Evolutionary conservation across 2,329 filamentous ascomycete species (phyloP).

Genomic region (Mollisiaceae sp.): DNA sequence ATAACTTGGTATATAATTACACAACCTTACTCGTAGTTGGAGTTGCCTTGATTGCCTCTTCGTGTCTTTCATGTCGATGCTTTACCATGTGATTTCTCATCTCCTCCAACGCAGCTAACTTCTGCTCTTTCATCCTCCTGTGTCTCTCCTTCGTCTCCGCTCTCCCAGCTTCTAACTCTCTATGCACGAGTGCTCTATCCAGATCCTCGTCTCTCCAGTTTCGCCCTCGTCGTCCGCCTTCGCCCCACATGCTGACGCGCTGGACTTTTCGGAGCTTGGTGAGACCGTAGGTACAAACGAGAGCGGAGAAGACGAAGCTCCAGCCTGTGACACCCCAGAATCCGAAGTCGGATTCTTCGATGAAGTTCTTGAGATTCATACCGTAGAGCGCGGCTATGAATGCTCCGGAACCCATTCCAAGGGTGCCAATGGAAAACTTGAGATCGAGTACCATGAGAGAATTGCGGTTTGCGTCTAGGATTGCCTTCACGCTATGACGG

Average conservation of each 20-base stretch:
- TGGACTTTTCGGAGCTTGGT: constrained; percentile 84
- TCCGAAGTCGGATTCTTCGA: constrained; percentile 89
- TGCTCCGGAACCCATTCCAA: constrained; percentile 92
- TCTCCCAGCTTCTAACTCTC: constrained; percentile 35
- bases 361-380: constrained; percentile 99
- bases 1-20: background rate
- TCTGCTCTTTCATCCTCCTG: constrained; percentile 36
- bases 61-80: constrained; percentile 24
- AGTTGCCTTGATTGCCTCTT: constrained; percentile 13
- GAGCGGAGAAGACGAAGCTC: constrained; percentile 73
- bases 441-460: constrained; percentile 96
- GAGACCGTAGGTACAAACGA: constrained; percentile 85
- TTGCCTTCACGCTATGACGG: constrained; percentile 79
- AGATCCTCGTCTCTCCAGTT: constrained; percentile 40
- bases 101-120: constrained; percentile 28
- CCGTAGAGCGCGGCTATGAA: constrained; percentile 99
- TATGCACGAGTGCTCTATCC: constrained; percentile 23
- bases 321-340: constrained; percentile 76
- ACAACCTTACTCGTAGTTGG: constrained; percentile 1
- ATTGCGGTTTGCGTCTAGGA: constrained; percentile 97
- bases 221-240: constrained; percentile 38
- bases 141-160: constrained; percentile 34
- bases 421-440: constrained; percentile 93
- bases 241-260: constrained; percentile 78
- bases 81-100: constrained; percentile 19